Percentiles rank a stretch among this genome's conserved stretches.
Conservation (phyloP, 805 yeast species). For the Cyberlindnera japonica region DNA sequence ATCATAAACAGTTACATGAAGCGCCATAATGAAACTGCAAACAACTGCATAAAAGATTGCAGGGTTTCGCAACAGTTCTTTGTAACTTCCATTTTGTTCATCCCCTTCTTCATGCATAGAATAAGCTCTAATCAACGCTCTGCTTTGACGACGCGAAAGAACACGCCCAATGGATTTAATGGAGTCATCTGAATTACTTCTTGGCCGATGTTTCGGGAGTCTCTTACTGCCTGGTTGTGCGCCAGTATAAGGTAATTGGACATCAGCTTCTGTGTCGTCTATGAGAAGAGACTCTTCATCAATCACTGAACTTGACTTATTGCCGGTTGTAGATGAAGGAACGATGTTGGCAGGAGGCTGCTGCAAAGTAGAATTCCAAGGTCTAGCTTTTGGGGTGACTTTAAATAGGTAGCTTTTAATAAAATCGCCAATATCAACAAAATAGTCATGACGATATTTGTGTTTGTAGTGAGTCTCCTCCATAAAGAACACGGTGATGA, state of each 20-base stretch:
- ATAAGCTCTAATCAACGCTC: slow-evolving; percentile 31
- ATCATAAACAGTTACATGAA: slow-evolving; percentile 45
- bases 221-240: no score
- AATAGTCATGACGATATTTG: slow-evolving; percentile 39
- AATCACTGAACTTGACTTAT: background rate
- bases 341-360: background rate
- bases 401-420: slow-evolving; percentile 20
- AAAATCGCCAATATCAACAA: slow-evolving; percentile 43
- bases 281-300: slow-evolving; percentile 15
- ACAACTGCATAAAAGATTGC: slow-evolving; percentile 33
- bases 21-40: slow-evolving; percentile 41
- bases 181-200: slow-evolving; percentile 20
- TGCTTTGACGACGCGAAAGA: slow-evolving; percentile 32
- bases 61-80: slow-evolving; percentile 29
- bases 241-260: no score
- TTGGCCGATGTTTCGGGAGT: no score
- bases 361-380: slow-evolving; percentile 22
- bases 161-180: slow-evolving; percentile 25
- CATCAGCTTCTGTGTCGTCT: slow-evolving; percentile 7
- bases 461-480: slow-evolving; percentile 49
- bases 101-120: slow-evolving; percentile 32
- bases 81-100: slow-evolving; percentile 20
- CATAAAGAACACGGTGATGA: slow-evolving; percentile 42
- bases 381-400: slow-evolving; percentile 23
- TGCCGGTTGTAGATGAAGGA: no score